phyloP scores from a whole-genome alignment of 257 asterid species.

The Ehretia macrophylla region DNA sequence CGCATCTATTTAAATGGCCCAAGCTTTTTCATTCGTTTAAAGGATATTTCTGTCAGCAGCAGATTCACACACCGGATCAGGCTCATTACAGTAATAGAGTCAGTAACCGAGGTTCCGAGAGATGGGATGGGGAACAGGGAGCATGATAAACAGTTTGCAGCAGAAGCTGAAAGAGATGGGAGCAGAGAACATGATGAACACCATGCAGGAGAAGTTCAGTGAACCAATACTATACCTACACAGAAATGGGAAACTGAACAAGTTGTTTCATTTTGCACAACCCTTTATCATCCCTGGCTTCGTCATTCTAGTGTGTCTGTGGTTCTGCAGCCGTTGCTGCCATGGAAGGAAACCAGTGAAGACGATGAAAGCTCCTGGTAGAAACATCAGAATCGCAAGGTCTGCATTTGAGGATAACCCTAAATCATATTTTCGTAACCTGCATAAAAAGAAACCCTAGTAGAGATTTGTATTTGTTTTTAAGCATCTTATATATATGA shows the following conservation, averaged over 20 bases:
- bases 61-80: too few relatives aligned
- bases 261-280: neutral
- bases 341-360: neutral
- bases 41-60: too few relatives aligned
- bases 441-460: slow-evolving; percentile 1
- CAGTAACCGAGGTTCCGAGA: too few relatives aligned
- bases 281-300: neutral
- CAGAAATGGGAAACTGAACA: too few relatives aligned
- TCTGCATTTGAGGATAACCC: slow-evolving; percentile 15
- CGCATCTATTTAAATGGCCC: too few relatives aligned
- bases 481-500: too few relatives aligned
- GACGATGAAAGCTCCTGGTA: slow-evolving; percentile 30
- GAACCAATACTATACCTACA: too few relatives aligned
- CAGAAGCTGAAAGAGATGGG: neutral
- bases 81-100: too few relatives aligned
- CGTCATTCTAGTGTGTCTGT: neutral
- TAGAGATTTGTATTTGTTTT: too few relatives aligned
- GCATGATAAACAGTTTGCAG: neutral
- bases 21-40: too few relatives aligned
- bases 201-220: neutral
- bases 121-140: slow-evolving; percentile 1
- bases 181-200: neutral
- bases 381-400: slow-evolving; percentile 16
- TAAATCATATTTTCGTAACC: slow-evolving; percentile 11
- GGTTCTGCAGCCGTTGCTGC: slow-evolving; percentile 21